Evolutionary conservation across 2,329 filamentous ascomycete species (phyloP).

Genomic region (Trichoderma harzianum): DNA sequence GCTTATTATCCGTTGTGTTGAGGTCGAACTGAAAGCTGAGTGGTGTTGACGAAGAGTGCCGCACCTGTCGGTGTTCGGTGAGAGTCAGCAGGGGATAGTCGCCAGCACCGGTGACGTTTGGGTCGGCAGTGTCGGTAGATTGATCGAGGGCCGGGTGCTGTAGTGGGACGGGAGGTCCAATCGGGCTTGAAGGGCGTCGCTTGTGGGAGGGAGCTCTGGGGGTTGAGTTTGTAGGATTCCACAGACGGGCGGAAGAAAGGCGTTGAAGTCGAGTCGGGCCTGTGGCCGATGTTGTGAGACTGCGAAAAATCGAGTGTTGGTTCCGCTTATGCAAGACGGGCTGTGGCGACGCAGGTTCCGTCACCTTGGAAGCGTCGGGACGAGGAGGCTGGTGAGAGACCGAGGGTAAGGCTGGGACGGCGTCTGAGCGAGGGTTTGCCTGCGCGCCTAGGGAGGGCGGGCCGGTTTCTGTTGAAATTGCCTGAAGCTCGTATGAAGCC

Average conservation of each 20-base stretch:
- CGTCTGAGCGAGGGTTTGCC: conserved; percentile 29
- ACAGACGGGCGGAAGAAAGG: conserved; percentile 50
- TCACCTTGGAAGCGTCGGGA: conserved; percentile 21
- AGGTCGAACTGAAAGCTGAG: conserved; percentile 52
- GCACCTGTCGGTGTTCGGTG: conserved; percentile 47
- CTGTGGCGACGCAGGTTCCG: background rate
- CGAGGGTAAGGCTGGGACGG: conserved; percentile 20
- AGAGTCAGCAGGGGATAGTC: conserved; percentile 52
- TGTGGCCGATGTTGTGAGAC: conserved; percentile 31
- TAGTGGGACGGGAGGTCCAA: conserved; percentile 50
- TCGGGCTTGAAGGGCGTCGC: conserved; percentile 52
- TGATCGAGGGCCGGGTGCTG: conserved; percentile 42
- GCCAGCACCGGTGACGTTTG: conserved; percentile 38
- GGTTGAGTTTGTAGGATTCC: conserved; percentile 61
- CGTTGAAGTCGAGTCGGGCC: conserved; percentile 25
- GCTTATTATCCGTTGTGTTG: conserved; percentile 43
- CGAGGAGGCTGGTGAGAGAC: conserved; percentile 32
- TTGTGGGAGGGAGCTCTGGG: conserved; percentile 39
- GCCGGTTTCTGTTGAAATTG: conserved; percentile 23
- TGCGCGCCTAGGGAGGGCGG: conserved; percentile 31
- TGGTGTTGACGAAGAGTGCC: conserved; percentile 41
- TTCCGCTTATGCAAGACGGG: conserved; percentile 3
- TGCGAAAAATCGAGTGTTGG: conserved; percentile 41
- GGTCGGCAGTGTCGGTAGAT: conserved; percentile 36
- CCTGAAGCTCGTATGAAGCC: conserved; percentile 44